Base-by-base conservation (phyloP, 805 yeast genomes). In the Hanseniaspora valbyensis region DNA sequence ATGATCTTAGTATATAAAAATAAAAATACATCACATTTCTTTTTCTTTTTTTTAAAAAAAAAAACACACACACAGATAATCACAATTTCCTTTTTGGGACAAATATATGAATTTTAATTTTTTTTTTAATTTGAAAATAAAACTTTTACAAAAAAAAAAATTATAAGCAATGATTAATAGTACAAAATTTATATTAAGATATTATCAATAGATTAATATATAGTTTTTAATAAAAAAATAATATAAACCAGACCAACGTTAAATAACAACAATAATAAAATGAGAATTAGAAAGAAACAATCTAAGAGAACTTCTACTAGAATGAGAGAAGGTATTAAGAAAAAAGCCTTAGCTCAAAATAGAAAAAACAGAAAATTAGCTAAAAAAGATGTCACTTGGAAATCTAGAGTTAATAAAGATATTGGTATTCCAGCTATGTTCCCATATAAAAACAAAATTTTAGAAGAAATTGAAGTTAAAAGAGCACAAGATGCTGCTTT, bases 321-420 rank as follows among this genome's bases (percentile, higher is more conserved):
- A 66, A 78, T 89, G 85, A 80, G 88, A 62, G 95, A 89, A 66
- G 98, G 98, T 56, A 88, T 92, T 65, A 83, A 86, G 72, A 92
- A 88, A 77, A 92, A 92, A 69, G 89, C 95, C 2, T 77, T 90
- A 38, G 96, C 97, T 7, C 90, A 89, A 59, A 76, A 82, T 56
- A 80, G 94, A 67, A 92, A 92, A 64, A 83, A 84, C 64, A 76
- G 74, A 59, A 92, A 92, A 69, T 57, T 65, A 24, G 76, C 95
- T 18, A 92, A 92, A 74, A 88, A 78, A 63, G 96, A 90, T 65
- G 78, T 78, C 3, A 92, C 97, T 14, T 92, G 98, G 98, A 87
- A 77, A 64, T 84, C 95, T 16, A 79, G 80, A 61, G 68, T 69
- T 52, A 78, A 77, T 60, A 90, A 86, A 68, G 96, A 89, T 65